phyloP scores from a whole-genome alignment of 768 basidiomycete genomes.

The Boletellus emodensis region DNA sequence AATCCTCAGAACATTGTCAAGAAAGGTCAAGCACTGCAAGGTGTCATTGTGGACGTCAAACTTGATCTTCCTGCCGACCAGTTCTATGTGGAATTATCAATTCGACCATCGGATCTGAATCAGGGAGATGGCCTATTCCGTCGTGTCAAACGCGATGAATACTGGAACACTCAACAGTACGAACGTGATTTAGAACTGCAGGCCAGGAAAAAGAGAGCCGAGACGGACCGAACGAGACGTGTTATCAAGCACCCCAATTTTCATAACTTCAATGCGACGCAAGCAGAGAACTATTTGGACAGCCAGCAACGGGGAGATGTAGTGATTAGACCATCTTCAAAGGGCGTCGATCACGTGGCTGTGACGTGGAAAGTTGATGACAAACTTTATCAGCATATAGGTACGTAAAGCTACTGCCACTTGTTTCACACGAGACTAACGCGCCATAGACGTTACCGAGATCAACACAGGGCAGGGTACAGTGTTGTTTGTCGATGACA shows the following conservation, averaged over 20 bases:
- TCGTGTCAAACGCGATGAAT: slow-evolving; percentile 52
- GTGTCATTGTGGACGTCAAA: slow-evolving; percentile 70
- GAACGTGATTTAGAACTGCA: slow-evolving; percentile 69
- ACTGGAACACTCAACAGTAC: slow-evolving; percentile 62
- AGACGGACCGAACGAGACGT: slow-evolving; percentile 72
- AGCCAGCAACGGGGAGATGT: slow-evolving; percentile 93
- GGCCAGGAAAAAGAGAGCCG: slow-evolving; percentile 79
- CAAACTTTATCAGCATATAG: slow-evolving; percentile 93
- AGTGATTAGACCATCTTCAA: slow-evolving; percentile 93
- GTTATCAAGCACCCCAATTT: slow-evolving; percentile 98
- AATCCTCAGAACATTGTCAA: slow-evolving; percentile 50
- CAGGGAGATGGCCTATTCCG: slow-evolving; percentile 62
- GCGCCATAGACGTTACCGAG: slow-evolving; percentile 68
- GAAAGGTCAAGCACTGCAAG: slow-evolving; percentile 78
- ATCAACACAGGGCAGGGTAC: slow-evolving; percentile 69
- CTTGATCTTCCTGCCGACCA: slow-evolving; percentile 55
- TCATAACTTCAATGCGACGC: slow-evolving; percentile 86
- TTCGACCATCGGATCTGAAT: slow-evolving; percentile 57
- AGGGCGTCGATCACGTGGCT: slow-evolving; percentile 88
- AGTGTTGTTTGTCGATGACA: slow-evolving; percentile 68
- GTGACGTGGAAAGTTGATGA: slow-evolving; percentile 99
- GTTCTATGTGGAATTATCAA: slow-evolving; percentile 72
- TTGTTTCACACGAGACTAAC: slow-evolving; percentile 5
- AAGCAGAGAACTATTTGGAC: slow-evolving; percentile 87
- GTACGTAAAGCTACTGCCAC: slow-evolving; percentile 41